Base-by-base conservation (phyloP, 2,329 filamentous ascomycete genomes). In the Dryadomyces quercivorus region DNA sequence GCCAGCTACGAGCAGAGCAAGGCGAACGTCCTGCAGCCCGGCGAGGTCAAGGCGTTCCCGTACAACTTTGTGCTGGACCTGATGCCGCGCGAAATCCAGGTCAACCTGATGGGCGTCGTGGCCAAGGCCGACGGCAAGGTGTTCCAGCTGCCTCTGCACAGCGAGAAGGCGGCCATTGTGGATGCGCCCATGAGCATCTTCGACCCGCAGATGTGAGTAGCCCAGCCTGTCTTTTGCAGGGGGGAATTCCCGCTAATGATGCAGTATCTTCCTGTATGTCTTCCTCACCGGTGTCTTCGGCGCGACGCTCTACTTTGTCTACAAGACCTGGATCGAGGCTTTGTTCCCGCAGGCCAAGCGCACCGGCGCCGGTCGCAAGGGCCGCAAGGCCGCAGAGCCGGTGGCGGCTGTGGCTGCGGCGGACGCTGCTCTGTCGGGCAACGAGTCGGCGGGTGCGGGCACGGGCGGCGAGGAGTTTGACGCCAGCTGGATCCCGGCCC, bases 271-370 rank as follows among this genome's bases (percentile, higher is more conserved):
- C 83, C 83, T 98, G 59, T 97, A 97, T 77, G 77, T 95, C 67
- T 84, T 97, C 76, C 86, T 98, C 63, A 76, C 85, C 53, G 84
- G 78, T 58, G 80, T 78, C 59, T 94, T 95, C 68, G 82, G 73
- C 60, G 90, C 86, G 59, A 89, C 85, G 53, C 81, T 86, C 68
- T 96, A 92, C 82, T 95, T 95, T 72, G 89, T 96, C 74, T 98
- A 98, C 81, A 93, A 86, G 76, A 95, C 92, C 65, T 97, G 92
- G 90, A 86, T 98, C 72, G 88, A 90, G 64, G 85, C 90, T 15
- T 86, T 98, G 67, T 95, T 97, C 78, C 92, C 93, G 50, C 89
- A 95, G 77, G 84, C 85, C 61, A 87, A 89, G 75, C 81, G 83
- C 59, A 74, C 78, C 56, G 74, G 73, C 64, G 72, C 77, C 34